Evolutionary conservation across 306 rosid species (phyloP), one percentile per base, ranked within the genome.

Genomic region (Dalbergia oliveri): DNA sequence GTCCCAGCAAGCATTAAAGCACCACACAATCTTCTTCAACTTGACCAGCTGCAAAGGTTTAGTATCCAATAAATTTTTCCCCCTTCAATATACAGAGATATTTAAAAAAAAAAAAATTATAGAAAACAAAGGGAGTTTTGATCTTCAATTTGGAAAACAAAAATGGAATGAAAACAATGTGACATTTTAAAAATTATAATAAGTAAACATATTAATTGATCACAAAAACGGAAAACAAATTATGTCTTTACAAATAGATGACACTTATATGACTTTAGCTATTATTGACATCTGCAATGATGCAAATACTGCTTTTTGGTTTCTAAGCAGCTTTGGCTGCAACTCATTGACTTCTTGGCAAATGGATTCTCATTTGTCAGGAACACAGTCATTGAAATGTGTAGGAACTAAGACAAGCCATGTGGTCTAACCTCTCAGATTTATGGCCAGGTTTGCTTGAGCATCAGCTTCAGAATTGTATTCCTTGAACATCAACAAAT

Each of bases 401-500:
- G 19, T 6, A 57, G 10, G 56, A 73, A 69, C 79, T 63, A 13
- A 12, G 33, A 78, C 75, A 49, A 68, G 64, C 16, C 83, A 70
- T 49, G 75, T 14, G 59, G 44, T 65, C 88, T 86, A 57, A 92
- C 97, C 97, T 70, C 11, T 68, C 60, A 91, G 94, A 85, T 80
- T 47, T 82, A 84, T 9, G 50, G 90, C 98, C 51, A 69, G 60
- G 83, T 93, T 93, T 33, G 99, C 98, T 87, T 85, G 90, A 65
- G 68, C 90, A 79, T 93, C 98, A 43, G 99, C 99, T 33, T 88
- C 91, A 0, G 87, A 72, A 86, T 95, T 95, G 73, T 26, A 86
- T 78, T 90, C 94, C 98, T 93, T 79, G 64, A 82, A 77, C 72
- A 79, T 72, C 21, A 81, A 64, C 6, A 62, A 77, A 66, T 54